Conservation (phyloP, 768 basidiomycete genomes). For the Trametes cingulata region DNA sequence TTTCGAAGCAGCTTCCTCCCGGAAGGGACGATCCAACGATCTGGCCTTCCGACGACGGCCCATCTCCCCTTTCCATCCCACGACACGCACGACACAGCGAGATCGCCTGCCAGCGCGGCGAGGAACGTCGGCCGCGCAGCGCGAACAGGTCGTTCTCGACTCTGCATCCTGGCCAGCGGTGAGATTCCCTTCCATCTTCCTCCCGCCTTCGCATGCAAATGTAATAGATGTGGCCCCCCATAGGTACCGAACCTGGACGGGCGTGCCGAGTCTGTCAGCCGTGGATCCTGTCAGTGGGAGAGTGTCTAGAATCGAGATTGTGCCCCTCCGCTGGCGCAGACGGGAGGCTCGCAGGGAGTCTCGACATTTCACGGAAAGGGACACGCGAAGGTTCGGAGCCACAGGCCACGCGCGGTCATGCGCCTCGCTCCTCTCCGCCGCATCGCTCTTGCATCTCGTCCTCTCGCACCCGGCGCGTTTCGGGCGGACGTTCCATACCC, state of each 20-base stretch:
- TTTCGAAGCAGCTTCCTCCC: not conserved
- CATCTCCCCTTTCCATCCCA: not conserved
- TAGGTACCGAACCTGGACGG: conserved; percentile 6
- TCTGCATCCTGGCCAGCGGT: not conserved
- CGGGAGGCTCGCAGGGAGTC: not conserved
- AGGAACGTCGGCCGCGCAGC: not conserved
- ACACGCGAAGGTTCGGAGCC: not conserved
- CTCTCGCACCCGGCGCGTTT: not conserved
- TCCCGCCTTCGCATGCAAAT: not conserved
- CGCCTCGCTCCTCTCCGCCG: not conserved
- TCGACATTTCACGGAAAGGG: not conserved
- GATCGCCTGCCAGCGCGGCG: too few relatives aligned
- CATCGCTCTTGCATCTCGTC: not conserved
- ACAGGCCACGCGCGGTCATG: not conserved
- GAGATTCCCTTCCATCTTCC: conserved; percentile 8
- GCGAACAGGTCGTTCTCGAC: too few relatives aligned
- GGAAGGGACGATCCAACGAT: not conserved
- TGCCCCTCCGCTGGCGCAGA: not conserved
- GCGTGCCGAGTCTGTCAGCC: conserved; percentile 8
- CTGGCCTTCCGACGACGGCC: not conserved
- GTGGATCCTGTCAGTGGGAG: conserved; percentile 5
- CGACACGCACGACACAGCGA: not conserved
- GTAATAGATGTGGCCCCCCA: not conserved
- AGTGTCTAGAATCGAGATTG: not conserved
- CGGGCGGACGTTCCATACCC: not conserved